A percentile compares a stretch with the other conserved stretches of the same genome.
These are phyloP conservation scores for Arthroderma sp. DNA, from an alignment of 2,329 filamentous ascomycete species.

Conservation along the genomic window DNA sequence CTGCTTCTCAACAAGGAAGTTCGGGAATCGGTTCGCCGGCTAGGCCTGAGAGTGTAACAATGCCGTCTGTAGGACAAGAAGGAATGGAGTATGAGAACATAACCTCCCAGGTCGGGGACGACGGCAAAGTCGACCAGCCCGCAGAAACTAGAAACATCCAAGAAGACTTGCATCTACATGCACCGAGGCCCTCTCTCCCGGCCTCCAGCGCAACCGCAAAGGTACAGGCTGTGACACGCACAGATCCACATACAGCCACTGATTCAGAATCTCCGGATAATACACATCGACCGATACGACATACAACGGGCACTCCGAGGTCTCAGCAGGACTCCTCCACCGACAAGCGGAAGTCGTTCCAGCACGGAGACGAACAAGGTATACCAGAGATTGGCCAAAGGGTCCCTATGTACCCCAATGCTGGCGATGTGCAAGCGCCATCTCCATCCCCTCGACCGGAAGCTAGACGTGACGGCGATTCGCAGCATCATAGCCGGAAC, in stretches of 20 bases:
- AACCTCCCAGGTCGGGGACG: slow-evolving; percentile 30
- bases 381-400: slow-evolving; percentile 86
- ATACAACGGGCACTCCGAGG: slow-evolving; percentile 48
- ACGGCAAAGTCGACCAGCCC: slow-evolving; percentile 37
- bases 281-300: slow-evolving; percentile 31
- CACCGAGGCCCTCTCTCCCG: slow-evolving; percentile 76
- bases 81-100: slow-evolving; percentile 72
- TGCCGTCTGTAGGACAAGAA: slow-evolving; percentile 81
- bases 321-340: slow-evolving; percentile 36
- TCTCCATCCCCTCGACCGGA: slow-evolving; percentile 52
- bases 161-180: slow-evolving; percentile 72
- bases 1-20: neutral
- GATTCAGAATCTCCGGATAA: slow-evolving; percentile 48
- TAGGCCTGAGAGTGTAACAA: slow-evolving; percentile 61
- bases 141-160: slow-evolving; percentile 66
- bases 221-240: slow-evolving; percentile 73
- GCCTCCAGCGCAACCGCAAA: slow-evolving; percentile 68
- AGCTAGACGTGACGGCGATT: slow-evolving; percentile 32
- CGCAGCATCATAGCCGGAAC: slow-evolving; percentile 50
- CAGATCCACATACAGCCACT: slow-evolving; percentile 78
- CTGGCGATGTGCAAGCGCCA: slow-evolving; percentile 91
- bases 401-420: slow-evolving; percentile 85
- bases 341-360: slow-evolving; percentile 42
- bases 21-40: neutral
- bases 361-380: slow-evolving; percentile 63